Percentiles rank a stretch among this genome's conserved stretches.
phyloP scores from a whole-genome alignment of 768 basidiomycete genomes.

The Fibroporia radiculosa region DNA sequence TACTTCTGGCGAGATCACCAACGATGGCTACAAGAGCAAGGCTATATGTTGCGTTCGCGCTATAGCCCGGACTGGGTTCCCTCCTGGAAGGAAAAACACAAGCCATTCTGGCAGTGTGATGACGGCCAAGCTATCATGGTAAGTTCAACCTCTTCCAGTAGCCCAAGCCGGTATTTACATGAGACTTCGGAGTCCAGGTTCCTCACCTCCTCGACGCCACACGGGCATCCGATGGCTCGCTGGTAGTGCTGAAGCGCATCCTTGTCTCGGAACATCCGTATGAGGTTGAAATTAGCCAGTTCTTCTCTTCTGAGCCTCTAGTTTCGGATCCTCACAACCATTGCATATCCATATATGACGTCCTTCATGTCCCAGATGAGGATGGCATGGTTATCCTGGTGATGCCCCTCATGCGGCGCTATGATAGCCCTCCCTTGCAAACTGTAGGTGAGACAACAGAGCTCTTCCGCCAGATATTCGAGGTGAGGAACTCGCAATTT shows the following conservation, averaged over 20 bases:
- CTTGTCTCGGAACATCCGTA: conserved; percentile 11
- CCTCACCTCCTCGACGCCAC: conserved; percentile 16
- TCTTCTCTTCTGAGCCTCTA: conserved; percentile 18
- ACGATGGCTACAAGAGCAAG: conserved; percentile 11
- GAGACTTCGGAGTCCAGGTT: not conserved
- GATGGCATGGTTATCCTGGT: conserved; percentile 20
- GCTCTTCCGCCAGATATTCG: conserved; percentile 27
- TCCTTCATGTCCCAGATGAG: conserved; percentile 12
- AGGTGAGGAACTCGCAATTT: conserved; percentile 20
- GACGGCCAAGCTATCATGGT: conserved; percentile 1
- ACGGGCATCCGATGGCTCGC: conserved; percentile 12
- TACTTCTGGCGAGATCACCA: conserved; percentile 12
- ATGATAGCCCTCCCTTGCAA: conserved; percentile 23
- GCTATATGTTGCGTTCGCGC: conserved; percentile 20
- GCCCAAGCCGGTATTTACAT: not conserved
- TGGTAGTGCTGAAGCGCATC: conserved; percentile 17
- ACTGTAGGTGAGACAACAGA: conserved; percentile 30
- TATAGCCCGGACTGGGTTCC: conserved; percentile 21
- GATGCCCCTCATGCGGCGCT: conserved; percentile 25
- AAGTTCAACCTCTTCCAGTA: not conserved
- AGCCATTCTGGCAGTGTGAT: not conserved
- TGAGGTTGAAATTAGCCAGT: conserved; percentile 20
- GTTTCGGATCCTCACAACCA: conserved; percentile 20
- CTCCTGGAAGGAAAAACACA: conserved; percentile 14
- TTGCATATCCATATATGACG: conserved; percentile 17